Evolutionary conservation across 345 rosid genomes (phyloP).

Genomic region (Gynandropsis gynandra): DNA sequence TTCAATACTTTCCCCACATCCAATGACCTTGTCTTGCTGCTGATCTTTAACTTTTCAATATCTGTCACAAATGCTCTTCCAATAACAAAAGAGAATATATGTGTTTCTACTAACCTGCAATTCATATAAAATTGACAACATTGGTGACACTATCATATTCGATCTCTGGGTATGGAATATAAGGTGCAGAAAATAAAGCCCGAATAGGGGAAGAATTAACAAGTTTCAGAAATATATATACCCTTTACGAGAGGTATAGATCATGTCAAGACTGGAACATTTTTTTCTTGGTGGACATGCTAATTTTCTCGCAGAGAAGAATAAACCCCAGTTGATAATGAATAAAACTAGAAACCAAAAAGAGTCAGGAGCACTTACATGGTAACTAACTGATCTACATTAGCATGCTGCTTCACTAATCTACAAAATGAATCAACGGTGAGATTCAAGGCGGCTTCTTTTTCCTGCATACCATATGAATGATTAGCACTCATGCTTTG

Average conservation of each 20-base stretch:
- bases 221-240: conserved; percentile 11
- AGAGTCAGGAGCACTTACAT: conserved; percentile 44
- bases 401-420: conserved; percentile 92
- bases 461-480: conserved; percentile 68
- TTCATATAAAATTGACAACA: conserved; percentile 28
- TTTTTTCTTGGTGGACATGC: conserved; percentile 6
- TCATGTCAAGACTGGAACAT: conserved; percentile 12
- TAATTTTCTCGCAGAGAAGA: neutral
- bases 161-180: conserved; percentile 16
- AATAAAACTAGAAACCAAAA: conserved; percentile 15
- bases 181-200: conserved; percentile 6
- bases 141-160: conserved; percentile 20
- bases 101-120: conserved; percentile 99
- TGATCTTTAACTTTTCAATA: conserved; percentile 88
- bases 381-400: conserved; percentile 91
- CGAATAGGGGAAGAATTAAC: conserved; percentile 18
- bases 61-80: conserved; percentile 99
- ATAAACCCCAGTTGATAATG: conserved; percentile 12
- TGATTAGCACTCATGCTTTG: conserved; percentile 19
- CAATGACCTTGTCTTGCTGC: conserved; percentile 88
- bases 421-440: conserved; percentile 94
- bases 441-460: conserved; percentile 91
- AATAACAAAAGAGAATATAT: conserved; percentile 93
- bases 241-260: neutral
- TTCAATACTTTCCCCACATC: conserved; percentile 53